Evolutionary conservation across 495 filamentous ascomycete species (phyloP).

Genomic region (Cetradonia linearis): DNA sequence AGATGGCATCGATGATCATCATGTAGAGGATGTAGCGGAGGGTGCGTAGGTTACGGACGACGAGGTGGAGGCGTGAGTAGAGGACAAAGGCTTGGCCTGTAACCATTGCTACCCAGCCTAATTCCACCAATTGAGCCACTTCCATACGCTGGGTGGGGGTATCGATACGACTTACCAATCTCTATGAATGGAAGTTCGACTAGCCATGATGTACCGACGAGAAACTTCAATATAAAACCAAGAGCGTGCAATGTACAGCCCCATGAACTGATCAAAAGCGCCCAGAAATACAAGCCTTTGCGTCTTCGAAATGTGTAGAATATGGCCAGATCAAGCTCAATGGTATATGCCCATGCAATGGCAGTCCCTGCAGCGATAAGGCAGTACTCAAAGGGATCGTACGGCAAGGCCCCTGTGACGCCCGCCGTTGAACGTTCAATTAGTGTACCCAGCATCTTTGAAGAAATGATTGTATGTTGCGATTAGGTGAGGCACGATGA

Average conservation of each 20-base stretch:
- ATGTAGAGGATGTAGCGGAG: constrained; percentile 45
- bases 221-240: constrained; percentile 54
- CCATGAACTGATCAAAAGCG: constrained; percentile 41
- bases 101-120: constrained; percentile 53
- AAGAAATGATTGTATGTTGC: neutral
- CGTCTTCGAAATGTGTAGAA: constrained; percentile 42
- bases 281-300: constrained; percentile 45
- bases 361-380: constrained; percentile 25
- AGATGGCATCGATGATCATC: constrained; percentile 47
- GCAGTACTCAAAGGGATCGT: constrained; percentile 23
- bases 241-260: constrained; percentile 49
- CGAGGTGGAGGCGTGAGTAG: constrained; percentile 57
- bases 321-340: constrained; percentile 28
- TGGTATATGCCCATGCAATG: constrained; percentile 24
- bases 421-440: constrained; percentile 16
- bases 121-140: constrained; percentile 34
- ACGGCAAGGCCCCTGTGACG: constrained; percentile 19
- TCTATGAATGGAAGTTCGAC: constrained; percentile 22
- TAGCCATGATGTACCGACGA: constrained; percentile 28
- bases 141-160: constrained; percentile 30
- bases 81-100: constrained; percentile 57
- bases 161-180: constrained; percentile 22
- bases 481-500: neutral
- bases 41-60: constrained; percentile 40
- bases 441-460: constrained; percentile 9